Base-by-base conservation (phyloP, 2,329 filamentous ascomycete species). In the Neofusicoccum kwambonambiense region DNA sequence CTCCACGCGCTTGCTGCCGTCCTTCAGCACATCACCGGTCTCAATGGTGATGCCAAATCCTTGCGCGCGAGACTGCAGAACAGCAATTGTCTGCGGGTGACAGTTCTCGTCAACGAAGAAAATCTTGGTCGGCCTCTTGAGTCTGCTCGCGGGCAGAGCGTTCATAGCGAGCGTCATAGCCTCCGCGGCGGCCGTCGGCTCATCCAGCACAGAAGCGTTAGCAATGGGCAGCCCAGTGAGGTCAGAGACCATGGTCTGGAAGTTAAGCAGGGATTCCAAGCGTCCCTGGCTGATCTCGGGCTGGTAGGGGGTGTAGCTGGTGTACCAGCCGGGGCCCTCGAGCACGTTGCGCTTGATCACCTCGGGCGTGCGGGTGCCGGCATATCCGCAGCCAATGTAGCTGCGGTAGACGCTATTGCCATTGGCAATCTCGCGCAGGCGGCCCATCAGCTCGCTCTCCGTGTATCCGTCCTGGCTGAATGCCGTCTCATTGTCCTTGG, bases 231-330 rank as follows among this genome's bases (percentile, higher is more conserved):
- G 84, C 1, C 87, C 92, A 0, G 94, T 97, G 69, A 98, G 82
- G 75, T 97, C 94, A 2, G 89, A 88, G 8, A 96, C 90, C 82
- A 98, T 84, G 17, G 94, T 98, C 82, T 98, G 94, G 81, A 93
- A 98, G 83, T 98, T 98, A 68, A 98, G 83, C 62, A 98, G 82
- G 5, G 92, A 96, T 83, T 97, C 92, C 67, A 98, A 80, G 64
- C 94, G 89, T 41, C 94, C 94, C 80, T 98, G 94, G 76, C 93
- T 97, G 81, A 98, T 97, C 80, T 98, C 94, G 2, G 94, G 90
- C 81, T 98, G 94, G 79, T 97, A 98, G 15, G 94, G 94, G 0
- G 94, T 97, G 78, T 98, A 97, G 80, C 93, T 97, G 45, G 94
- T 98, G 78, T 98, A 98, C 94, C 94, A 98, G 9, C 89, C 93